A percentile compares a stretch with the other conserved stretches of the same genome.
These are phyloP conservation scores for Myxozyma udenii DNA, from an alignment of 805 yeast genomes.

Conservation along the genomic window DNA sequence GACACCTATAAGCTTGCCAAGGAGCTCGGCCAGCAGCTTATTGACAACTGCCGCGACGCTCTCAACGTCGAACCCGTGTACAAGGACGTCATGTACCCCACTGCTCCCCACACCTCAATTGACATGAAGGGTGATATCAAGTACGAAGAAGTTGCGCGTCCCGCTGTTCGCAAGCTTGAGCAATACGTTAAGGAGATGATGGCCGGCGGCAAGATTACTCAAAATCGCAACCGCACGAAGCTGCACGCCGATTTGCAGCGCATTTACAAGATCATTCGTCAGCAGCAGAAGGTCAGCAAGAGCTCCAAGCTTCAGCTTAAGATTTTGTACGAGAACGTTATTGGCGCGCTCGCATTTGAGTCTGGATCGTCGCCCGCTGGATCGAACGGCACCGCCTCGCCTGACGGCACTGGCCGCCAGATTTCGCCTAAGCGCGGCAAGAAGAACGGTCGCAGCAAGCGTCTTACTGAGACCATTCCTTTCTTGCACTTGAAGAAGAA, in stretches of 20 bases:
- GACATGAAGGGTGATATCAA: slow-evolving; percentile 83
- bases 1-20: slow-evolving; percentile 90
- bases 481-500: slow-evolving; percentile 89
- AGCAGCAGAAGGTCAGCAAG: slow-evolving; percentile 68
- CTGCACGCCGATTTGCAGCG: slow-evolving; percentile 67
- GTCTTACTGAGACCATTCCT: slow-evolving; percentile 70
- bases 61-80: slow-evolving; percentile 78
- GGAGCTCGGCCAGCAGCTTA: slow-evolving; percentile 84
- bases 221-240: slow-evolving; percentile 54
- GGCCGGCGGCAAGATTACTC: slow-evolving; percentile 81
- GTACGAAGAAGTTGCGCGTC: slow-evolving; percentile 82
- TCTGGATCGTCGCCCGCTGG: slow-evolving; percentile 2
- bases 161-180: slow-evolving; percentile 88
- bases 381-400: slow-evolving; percentile 15
- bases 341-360: slow-evolving; percentile 33
- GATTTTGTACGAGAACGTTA: slow-evolving; percentile 35
- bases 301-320: slow-evolving; percentile 29
- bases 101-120: slow-evolving; percentile 89
- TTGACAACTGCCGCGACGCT: slow-evolving; percentile 92
- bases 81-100: slow-evolving; percentile 91
- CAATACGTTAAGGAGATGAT: slow-evolving; percentile 97
- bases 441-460: slow-evolving; percentile 30
- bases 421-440: slow-evolving; percentile 27
- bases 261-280: slow-evolving; percentile 76
- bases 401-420: slow-evolving; percentile 26